These are phyloP conservation scores for Suillus plorans DNA, from an alignment of 768 basidiomycete genomes.

Conservation along the genomic window DNA sequence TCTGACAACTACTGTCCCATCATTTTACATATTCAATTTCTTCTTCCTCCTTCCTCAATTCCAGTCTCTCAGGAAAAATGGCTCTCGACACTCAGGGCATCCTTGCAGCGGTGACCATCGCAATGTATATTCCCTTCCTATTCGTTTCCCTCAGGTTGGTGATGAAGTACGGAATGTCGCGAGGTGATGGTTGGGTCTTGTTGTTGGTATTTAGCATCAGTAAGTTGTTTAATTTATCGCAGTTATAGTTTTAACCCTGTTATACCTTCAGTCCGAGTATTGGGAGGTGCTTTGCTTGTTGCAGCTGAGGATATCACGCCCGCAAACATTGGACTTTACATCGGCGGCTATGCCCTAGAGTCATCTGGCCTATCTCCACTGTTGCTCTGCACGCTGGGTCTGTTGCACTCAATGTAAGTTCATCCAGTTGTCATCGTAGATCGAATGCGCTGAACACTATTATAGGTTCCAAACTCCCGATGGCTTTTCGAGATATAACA, in stretches of 20 bases:
- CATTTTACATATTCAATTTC: slow-evolving; percentile 4
- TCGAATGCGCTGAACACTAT: slow-evolving; percentile 7
- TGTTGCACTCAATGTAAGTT: slow-evolving; percentile 36
- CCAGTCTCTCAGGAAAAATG: slow-evolving; percentile 22
- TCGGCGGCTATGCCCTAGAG: slow-evolving; percentile 49
- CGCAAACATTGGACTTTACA: slow-evolving; percentile 43
- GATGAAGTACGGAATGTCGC: slow-evolving; percentile 54
- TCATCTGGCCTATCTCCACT: slow-evolving; percentile 40
- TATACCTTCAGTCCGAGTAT: slow-evolving; percentile 47
- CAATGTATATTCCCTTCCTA: slow-evolving; percentile 58
- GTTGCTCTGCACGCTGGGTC: slow-evolving; percentile 35
- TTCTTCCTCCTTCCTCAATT: background rate
- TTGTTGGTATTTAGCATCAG: slow-evolving; percentile 60
- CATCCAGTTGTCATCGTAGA: background rate
- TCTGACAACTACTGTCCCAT: background rate
- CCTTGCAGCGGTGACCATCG: slow-evolving; percentile 60
- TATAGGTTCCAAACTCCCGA: slow-evolving; percentile 31
- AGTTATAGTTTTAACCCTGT: slow-evolving; percentile 4
- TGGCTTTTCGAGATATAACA: slow-evolving; percentile 11
- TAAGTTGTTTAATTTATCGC: slow-evolving; percentile 29
- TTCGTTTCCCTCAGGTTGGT: slow-evolving; percentile 44
- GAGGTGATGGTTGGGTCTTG: slow-evolving; percentile 67
- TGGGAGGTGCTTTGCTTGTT: slow-evolving; percentile 56
- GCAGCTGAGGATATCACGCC: slow-evolving; percentile 47
- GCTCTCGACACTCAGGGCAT: slow-evolving; percentile 42